These are phyloP conservation scores for Haplographium delicatum DNA, from an alignment of 495 filamentous ascomycete genomes.

Conservation along the genomic window DNA sequence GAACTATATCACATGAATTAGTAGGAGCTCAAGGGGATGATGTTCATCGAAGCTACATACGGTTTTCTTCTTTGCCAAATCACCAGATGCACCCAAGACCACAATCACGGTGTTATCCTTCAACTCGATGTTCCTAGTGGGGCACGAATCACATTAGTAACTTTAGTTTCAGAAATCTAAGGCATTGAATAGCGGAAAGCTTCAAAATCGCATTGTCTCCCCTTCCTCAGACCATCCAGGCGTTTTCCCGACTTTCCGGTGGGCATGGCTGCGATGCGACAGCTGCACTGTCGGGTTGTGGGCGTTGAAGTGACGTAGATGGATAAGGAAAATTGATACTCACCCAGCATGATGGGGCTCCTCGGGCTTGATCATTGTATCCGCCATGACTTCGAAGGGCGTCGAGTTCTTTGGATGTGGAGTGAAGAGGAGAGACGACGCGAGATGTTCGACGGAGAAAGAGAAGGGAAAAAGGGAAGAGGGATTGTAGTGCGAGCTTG, in stretches of 20 bases:
- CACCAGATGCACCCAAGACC: constrained; percentile 93
- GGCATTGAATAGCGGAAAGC: constrained; percentile 1
- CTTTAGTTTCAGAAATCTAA: constrained; percentile 4
- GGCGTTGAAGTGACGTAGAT: constrained; percentile 28
- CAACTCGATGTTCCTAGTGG: constrained; percentile 72
- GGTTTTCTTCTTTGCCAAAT: constrained; percentile 99
- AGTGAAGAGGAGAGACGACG: background rate
- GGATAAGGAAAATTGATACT: constrained; percentile 35
- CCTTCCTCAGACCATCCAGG: constrained; percentile 6
- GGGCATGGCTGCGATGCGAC: constrained; percentile 7
- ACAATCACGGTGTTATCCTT: constrained; percentile 98
- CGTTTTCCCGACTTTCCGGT: constrained; percentile 1
- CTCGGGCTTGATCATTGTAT: constrained; percentile 57
- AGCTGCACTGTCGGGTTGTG: constrained; percentile 1
- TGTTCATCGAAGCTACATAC: constrained; percentile 45
- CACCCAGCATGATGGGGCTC: constrained; percentile 59
- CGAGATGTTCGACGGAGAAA: background rate
- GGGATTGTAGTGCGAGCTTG: constrained; percentile 8
- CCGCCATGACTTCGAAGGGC: constrained; percentile 62
- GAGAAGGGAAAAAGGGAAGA: background rate
- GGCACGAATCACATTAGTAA: constrained; percentile 18
- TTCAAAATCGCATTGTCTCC: background rate
- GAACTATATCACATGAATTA: constrained; percentile 54
- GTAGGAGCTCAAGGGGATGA: constrained; percentile 18
- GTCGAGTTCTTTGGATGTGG: background rate